phyloP scores from a whole-genome alignment of 2,329 filamentous ascomycete genomes.

The Ascochyta rabiei region DNA sequence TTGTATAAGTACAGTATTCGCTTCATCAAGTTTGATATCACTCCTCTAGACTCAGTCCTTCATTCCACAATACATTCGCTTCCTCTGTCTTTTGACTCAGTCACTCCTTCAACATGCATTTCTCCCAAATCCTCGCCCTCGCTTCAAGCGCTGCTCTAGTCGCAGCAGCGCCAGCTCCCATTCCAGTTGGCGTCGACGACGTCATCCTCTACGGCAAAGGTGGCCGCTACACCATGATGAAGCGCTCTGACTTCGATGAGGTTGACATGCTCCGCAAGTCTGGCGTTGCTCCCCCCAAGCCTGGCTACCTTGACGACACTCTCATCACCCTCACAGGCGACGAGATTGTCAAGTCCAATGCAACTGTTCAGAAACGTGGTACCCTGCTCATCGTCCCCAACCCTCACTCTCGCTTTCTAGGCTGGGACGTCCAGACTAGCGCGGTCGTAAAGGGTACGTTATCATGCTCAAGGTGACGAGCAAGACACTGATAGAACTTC shows the following conservation, averaged over 20 bases:
- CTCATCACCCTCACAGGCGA: slow-evolving; percentile 18
- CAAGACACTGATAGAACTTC: background rate
- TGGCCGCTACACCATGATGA: slow-evolving; percentile 31
- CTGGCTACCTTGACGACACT: slow-evolving; percentile 21
- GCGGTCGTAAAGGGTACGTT: slow-evolving; percentile 36
- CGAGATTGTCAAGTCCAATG: slow-evolving; percentile 2
- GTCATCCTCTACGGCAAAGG: slow-evolving; percentile 34
- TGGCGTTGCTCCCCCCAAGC: slow-evolving; percentile 23
- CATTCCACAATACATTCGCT: slow-evolving; percentile 1
- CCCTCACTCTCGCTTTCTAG: slow-evolving; percentile 39
- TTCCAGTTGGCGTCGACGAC: slow-evolving; percentile 29
- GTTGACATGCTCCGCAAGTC: slow-evolving; percentile 24
- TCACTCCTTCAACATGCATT: slow-evolving; percentile 26
- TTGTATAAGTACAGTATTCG: slow-evolving; percentile 12
- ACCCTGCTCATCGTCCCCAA: slow-evolving; percentile 30
- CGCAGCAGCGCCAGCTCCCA: slow-evolving; percentile 20
- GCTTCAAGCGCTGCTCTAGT: slow-evolving; percentile 20
- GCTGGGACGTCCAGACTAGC: slow-evolving; percentile 51
- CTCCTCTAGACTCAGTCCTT: background rate
- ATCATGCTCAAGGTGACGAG: no score
- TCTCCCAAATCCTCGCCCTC: slow-evolving; percentile 23
- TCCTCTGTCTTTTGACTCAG: background rate
- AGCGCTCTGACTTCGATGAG: slow-evolving; percentile 28
- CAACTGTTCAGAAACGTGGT: slow-evolving; percentile 24
- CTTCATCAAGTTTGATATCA: background rate